Evolutionary conservation across 495 filamentous ascomycete species (phyloP).

Genomic region (Podospora anserina): DNA sequence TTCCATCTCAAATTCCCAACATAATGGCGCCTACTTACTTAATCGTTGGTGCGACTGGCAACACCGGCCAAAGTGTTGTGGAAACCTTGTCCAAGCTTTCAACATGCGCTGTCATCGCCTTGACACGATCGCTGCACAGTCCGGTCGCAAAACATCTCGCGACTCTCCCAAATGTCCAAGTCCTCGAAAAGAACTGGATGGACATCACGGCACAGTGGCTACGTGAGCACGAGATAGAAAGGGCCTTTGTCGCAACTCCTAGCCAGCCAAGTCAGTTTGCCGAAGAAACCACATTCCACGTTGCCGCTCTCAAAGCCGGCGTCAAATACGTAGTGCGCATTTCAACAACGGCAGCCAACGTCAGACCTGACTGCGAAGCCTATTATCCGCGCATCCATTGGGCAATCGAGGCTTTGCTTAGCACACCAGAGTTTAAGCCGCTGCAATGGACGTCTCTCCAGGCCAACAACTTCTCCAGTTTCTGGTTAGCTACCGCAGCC

Average conservation of each 20-base stretch:
- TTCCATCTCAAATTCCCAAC: too few relatives aligned
- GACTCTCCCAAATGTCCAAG: conserved; percentile 37
- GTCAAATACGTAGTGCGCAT: conserved; percentile 51
- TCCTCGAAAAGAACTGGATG: conserved; percentile 44
- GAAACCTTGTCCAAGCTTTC: conserved; percentile 34
- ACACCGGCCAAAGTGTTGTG: conserved; percentile 37
- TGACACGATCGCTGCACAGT: conserved; percentile 37
- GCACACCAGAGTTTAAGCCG: conserved; percentile 37
- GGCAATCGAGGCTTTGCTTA: conserved; percentile 45
- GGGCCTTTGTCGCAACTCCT: conserved; percentile 46
- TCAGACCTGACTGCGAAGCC: conserved; percentile 36
- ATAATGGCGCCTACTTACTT: conserved; percentile 19
- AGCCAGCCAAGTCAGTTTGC: conserved; percentile 41
- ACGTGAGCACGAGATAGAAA: conserved; percentile 36
- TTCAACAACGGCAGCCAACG: conserved; percentile 45
- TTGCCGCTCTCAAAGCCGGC: conserved; percentile 39
- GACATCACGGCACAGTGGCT: conserved; percentile 46
- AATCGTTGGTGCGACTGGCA: conserved; percentile 27
- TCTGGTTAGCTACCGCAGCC: conserved; percentile 29
- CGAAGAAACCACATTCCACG: conserved; percentile 42
- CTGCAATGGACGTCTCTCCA: conserved; percentile 50
- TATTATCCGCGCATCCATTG: conserved; percentile 48
- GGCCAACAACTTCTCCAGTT: conserved; percentile 38
- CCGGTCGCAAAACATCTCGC: conserved; percentile 38
- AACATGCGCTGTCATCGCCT: conserved; percentile 40